Base-by-base conservation (phyloP, 257 asterid species). In the Linderniella brevidens region DNA sequence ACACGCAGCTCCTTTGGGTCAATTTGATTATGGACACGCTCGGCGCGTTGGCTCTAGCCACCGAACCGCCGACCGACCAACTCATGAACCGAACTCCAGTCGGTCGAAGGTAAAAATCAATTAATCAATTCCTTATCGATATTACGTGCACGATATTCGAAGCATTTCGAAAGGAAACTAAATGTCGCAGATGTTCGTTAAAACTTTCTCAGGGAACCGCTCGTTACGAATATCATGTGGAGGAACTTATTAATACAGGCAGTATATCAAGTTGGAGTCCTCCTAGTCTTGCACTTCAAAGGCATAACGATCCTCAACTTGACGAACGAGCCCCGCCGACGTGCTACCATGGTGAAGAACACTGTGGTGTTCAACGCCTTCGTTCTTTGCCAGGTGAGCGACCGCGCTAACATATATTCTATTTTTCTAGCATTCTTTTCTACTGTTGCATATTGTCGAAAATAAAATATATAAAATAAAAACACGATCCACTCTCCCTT, bases 311-410 rank as follows among this genome's bases (percentile, higher is more conserved):
- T 88, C 59, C 86, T 88, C 43, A 58, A 68, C 59, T 63, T 87
- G 71, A 59, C 59, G 57, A 37, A 66, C 12, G 74, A 68, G 19
- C 55, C 54, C 5, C 40, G 36, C 16, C 68, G 56, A 56, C 76
- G 72, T 58, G 85, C 87, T 57, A 67, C 60, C 74, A 66, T 64
- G 78, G 77, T 80, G 63, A 76, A 74, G 68, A 87, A 87, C 48
- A 83, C 95, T 11, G 61, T 87, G 44, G 69, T 87, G 16, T 87
- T 87, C 56, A 87, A 83, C 19, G 54, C 87, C 12, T 87, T 87
- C 57, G 97, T 87, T 58, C 71, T 87, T 41, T 87, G 93, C 71
- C 97, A 87, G 75, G 96, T 86, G 71, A 70, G 93, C 32, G 32
- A 25, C 32, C 32, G 32, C 3, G 32, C 32, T 3, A 25, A n/a